These are phyloP conservation scores for Turritis glabra DNA, from an alignment of 345 rosid species.

Conservation along the genomic window DNA sequence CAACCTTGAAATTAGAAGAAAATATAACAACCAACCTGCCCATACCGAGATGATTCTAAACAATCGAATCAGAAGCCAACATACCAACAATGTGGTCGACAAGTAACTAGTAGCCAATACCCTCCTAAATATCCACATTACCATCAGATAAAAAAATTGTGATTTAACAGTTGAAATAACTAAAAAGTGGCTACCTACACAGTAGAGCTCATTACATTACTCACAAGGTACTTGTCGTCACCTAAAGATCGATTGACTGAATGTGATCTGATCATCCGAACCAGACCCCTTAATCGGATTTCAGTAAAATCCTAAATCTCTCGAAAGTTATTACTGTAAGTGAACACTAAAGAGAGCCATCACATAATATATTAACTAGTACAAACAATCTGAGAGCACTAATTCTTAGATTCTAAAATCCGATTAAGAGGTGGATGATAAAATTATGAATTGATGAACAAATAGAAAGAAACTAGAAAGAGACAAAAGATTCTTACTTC, in stretches of 20 bases:
- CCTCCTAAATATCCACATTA: too few species aligned
- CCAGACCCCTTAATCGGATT: not conserved
- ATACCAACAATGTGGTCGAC: not conserved
- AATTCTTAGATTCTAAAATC: not conserved
- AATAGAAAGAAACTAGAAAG: not conserved
- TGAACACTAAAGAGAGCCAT: not conserved
- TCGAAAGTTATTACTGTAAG: not conserved
- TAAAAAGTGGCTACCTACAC: not conserved
- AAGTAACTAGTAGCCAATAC: not conserved
- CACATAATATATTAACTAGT: not conserved
- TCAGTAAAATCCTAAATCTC: not conserved
- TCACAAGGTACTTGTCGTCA: not conserved
- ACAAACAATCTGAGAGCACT: not conserved
- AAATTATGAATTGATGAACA: not conserved
- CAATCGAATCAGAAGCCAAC: not conserved
- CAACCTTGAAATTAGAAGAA: not conserved
- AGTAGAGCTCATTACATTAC: not conserved
- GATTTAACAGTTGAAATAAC: not conserved
- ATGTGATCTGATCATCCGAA: too few species aligned
- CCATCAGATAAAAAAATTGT: not conserved
- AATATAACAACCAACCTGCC: not conserved
- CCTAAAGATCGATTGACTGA: not conserved
- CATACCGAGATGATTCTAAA: not conserved
- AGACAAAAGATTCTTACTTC: conserved; percentile 32
- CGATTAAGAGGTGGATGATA: not conserved